These are phyloP conservation scores for Alternaria angustiovoidea DNA, from an alignment of 2,329 filamentous ascomycete species.

Conservation along the genomic window DNA sequence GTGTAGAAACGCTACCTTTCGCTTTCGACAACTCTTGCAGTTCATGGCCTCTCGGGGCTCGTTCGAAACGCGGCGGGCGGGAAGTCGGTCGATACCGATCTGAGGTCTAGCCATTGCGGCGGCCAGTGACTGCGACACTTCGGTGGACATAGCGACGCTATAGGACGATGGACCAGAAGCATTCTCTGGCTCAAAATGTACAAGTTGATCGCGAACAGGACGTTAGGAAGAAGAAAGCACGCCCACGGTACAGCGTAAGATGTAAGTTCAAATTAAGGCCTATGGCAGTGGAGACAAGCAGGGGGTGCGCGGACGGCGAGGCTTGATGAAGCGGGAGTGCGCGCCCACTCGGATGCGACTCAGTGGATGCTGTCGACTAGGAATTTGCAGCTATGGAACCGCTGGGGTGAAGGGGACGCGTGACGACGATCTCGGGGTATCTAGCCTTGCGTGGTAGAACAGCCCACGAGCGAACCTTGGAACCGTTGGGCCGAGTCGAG, in stretches of 20 bases:
- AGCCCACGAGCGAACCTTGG: constrained; percentile 9
- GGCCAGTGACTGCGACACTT: constrained; percentile 40
- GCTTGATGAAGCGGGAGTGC: constrained; percentile 44
- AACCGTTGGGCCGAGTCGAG: constrained; percentile 19
- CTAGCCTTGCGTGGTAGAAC: constrained; percentile 24
- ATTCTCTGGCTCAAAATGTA: constrained; percentile 40
- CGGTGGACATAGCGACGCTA: constrained; percentile 41
- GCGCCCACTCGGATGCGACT: constrained; percentile 41
- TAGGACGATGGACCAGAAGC: constrained; percentile 36
- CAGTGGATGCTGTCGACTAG: constrained; percentile 27
- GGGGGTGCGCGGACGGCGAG: constrained; percentile 40
- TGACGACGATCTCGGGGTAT: constrained; percentile 44
- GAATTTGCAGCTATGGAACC: constrained; percentile 16
- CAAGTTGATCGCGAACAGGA: constrained; percentile 24
- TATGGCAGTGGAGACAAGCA: constrained; percentile 40
- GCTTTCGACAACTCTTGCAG: constrained; percentile 91
- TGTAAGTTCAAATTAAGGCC: constrained; percentile 52
- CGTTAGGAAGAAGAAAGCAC: constrained; percentile 36
- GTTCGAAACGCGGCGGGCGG: constrained; percentile 72
- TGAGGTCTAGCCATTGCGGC: constrained; percentile 73
- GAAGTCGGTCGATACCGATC: constrained; percentile 81
- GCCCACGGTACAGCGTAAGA: constrained; percentile 41
- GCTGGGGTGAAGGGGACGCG: constrained; percentile 30
- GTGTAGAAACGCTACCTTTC: constrained; percentile 69
- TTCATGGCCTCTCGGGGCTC: constrained; percentile 93